Evolutionary conservation across 2,329 filamentous ascomycete species (phyloP).

Genomic region (Penicillium sp.): DNA sequence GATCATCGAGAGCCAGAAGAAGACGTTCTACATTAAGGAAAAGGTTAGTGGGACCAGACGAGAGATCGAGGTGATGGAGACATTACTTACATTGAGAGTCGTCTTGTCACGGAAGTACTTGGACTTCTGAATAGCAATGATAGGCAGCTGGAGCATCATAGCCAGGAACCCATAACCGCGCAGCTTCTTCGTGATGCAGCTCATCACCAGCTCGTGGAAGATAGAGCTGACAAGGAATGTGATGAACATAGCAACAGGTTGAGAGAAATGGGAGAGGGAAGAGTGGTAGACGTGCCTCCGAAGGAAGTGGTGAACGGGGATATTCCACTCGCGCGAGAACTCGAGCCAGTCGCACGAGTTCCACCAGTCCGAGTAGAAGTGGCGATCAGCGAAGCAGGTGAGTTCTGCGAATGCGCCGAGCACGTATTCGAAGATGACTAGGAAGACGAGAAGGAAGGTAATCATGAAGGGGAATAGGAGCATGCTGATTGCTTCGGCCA

Average conservation of each 20-base stretch:
- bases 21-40: slow-evolving; percentile 62
- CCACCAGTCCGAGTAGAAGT: slow-evolving; percentile 85
- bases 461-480: slow-evolving; percentile 98
- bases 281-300: slow-evolving; percentile 92
- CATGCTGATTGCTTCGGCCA: slow-evolving; percentile 87
- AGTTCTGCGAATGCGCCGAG: slow-evolving; percentile 94
- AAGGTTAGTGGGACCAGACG: background rate
- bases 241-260: slow-evolving; percentile 78
- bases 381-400: slow-evolving; percentile 87
- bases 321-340: slow-evolving; percentile 95
- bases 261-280: slow-evolving; percentile 75
- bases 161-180: slow-evolving; percentile 90
- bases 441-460: slow-evolving; percentile 91
- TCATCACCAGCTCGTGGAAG: slow-evolving; percentile 95
- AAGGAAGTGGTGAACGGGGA: slow-evolving; percentile 96
- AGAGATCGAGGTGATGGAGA: background rate
- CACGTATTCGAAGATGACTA: slow-evolving; percentile 97
- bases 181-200: slow-evolving; percentile 96
- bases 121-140: slow-evolving; percentile 87
- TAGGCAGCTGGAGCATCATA: slow-evolving; percentile 96
- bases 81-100: slow-evolving; percentile 68
- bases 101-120: slow-evolving; percentile 74
- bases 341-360: slow-evolving; percentile 74
- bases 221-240: slow-evolving; percentile 90
- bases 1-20: slow-evolving; percentile 94